Conservation (phyloP, 2,329 filamentous ascomycete species). For the Fusarium udum region DNA sequence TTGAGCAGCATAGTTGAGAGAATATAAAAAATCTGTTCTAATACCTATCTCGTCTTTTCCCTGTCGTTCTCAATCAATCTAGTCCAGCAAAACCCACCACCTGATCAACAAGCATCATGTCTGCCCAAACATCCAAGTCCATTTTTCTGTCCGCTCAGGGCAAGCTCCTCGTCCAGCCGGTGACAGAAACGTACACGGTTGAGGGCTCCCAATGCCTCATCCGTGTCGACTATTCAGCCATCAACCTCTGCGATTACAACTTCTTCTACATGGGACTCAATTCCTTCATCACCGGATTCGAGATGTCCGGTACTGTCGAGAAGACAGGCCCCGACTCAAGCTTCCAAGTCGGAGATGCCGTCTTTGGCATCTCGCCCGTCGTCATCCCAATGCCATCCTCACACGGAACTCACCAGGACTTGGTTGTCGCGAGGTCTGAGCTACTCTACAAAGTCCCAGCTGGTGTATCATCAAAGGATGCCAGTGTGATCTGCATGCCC, state of each 20-base stretch:
- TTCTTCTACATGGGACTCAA: not conserved
- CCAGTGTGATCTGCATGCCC: not conserved
- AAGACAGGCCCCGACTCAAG: fast-evolving
- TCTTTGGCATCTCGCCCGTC: not conserved
- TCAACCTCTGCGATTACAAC: not conserved
- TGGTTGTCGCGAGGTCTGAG: not conserved
- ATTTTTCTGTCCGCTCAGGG: not conserved
- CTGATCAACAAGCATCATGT: not conserved
- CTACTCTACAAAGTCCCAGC: not conserved
- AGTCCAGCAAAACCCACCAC: not conserved
- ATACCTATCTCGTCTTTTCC: not conserved
- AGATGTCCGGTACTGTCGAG: not conserved
- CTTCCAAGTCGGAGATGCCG: not conserved
- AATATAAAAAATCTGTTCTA: not conserved
- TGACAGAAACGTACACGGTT: not conserved
- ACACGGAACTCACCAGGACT: not conserved
- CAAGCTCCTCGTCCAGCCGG: not conserved
- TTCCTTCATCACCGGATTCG: not conserved
- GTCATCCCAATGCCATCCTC: not conserved
- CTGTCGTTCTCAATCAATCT: not conserved
- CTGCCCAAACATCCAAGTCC: not conserved
- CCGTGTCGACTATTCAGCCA: not conserved
- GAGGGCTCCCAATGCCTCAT: not conserved
- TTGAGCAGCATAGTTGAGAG: not conserved
- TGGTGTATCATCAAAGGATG: not conserved